Conservation (phyloP, 257 asterid species). For the Lithospermum erythrorhizon region DNA sequence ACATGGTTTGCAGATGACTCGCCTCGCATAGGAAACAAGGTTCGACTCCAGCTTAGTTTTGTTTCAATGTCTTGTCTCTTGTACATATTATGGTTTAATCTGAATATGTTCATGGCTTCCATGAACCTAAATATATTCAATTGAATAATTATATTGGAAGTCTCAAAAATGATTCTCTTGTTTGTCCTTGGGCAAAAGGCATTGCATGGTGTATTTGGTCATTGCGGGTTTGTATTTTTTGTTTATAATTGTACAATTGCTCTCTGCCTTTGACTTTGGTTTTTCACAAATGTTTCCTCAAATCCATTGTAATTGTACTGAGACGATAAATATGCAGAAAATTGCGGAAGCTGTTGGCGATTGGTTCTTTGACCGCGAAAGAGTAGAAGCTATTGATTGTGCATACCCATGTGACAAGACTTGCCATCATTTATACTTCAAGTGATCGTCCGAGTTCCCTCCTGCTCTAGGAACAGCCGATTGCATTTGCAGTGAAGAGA, state of each 20-base stretch:
- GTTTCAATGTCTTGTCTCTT: too few species aligned
- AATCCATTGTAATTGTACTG: background rate
- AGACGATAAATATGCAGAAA: background rate
- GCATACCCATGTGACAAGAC: slow-evolving; percentile 58
- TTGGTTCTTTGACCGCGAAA: slow-evolving; percentile 47
- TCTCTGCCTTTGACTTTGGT: background rate
- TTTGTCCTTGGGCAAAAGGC: background rate
- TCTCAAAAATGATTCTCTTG: background rate
- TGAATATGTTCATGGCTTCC: too few species aligned
- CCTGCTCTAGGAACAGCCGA: too few species aligned
- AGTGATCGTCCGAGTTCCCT: slow-evolving; percentile 8
- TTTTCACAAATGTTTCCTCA: background rate
- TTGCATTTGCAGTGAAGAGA: too few species aligned
- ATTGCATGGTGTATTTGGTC: background rate
- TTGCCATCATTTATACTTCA: slow-evolving; percentile 63
- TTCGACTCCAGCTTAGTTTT: background rate
- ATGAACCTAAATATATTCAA: too few species aligned
- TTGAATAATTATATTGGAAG: too few species aligned
- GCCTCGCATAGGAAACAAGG: slow-evolving; percentile 16
- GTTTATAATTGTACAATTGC: too few species aligned
- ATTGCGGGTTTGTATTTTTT: too few species aligned
- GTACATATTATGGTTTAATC: too few species aligned
- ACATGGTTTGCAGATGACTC: slow-evolving; percentile 22
- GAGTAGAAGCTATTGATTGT: slow-evolving; percentile 40
- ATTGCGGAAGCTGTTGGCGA: slow-evolving; percentile 41